Evolutionary conservation across 768 basidiomycete genomes (phyloP).

Genomic region (Dioszegia hungarica): DNA sequence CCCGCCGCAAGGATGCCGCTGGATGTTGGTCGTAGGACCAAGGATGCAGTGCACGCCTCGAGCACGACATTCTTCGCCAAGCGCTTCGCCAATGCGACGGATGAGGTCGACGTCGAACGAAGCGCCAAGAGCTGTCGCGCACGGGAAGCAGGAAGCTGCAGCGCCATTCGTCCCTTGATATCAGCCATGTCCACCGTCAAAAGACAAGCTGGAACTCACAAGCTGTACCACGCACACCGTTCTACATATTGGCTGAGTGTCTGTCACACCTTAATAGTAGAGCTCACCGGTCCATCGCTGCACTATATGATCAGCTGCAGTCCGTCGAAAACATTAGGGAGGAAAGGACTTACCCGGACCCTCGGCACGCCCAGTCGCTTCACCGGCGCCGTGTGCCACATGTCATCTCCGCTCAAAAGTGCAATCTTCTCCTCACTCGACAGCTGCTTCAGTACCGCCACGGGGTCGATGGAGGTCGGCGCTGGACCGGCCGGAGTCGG

Average conservation of each 20-base stretch:
- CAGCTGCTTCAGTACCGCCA: constrained; percentile 12
- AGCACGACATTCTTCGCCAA: constrained; percentile 57
- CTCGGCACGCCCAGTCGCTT: constrained; percentile 21
- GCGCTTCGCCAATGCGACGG: constrained; percentile 53
- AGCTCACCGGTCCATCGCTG: constrained; percentile 22
- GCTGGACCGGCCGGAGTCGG: not conserved
- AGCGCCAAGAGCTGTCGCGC: constrained; percentile 58
- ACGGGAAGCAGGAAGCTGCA: constrained; percentile 59
- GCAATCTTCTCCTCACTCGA: constrained; percentile 33
- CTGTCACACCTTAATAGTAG: too few species aligned
- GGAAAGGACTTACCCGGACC: constrained; percentile 19
- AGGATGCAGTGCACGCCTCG: constrained; percentile 55
- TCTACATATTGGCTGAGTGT: constrained; percentile 7
- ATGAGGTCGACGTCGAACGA: constrained; percentile 59
- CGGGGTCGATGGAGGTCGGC: not conserved
- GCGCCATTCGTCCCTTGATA: constrained; percentile 58
- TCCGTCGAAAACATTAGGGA: not conserved
- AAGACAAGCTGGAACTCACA: constrained; percentile 10
- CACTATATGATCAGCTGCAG: constrained; percentile 11
- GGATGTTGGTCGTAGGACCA: constrained; percentile 80
- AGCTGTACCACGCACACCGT: constrained; percentile 30
- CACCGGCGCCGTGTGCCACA: constrained; percentile 36
- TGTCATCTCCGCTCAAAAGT: constrained; percentile 26
- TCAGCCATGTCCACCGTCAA: not conserved
- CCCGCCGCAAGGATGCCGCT: constrained; percentile 54